A percentile compares a stretch with the other conserved stretches of the same genome.
Evolutionary conservation across 306 rosid genomes (phyloP).

Genomic region (Gillenia trifoliata): DNA sequence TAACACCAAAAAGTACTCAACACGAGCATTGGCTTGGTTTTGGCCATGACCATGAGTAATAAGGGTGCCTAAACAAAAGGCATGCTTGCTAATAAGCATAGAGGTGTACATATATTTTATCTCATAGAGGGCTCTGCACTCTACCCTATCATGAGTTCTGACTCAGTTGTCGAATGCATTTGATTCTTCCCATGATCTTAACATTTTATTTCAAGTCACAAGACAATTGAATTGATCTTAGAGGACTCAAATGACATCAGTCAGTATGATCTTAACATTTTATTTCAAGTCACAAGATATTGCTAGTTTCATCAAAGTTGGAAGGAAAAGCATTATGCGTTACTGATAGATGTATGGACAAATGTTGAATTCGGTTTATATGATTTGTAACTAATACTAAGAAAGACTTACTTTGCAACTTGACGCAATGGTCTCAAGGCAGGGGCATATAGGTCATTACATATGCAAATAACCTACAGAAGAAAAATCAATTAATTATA

Average conservation of each 20-base stretch:
- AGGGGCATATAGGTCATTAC: constrained; percentile 93
- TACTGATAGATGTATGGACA: neutral
- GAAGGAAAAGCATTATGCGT: neutral
- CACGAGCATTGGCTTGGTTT: too few species aligned
- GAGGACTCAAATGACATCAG: neutral
- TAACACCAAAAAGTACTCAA: too few species aligned
- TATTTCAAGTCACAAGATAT: too few species aligned
- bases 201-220: neutral
- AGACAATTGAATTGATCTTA: neutral
- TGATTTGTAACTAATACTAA: constrained; percentile 15
- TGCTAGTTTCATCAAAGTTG: neutral
- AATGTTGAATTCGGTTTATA: neutral
- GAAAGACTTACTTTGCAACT: constrained; percentile 76
- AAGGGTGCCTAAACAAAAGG: too few species aligned
- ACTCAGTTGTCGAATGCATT: neutral
- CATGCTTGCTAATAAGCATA: too few species aligned
- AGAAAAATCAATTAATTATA: constrained; percentile 19
- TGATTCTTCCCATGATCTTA: neutral
- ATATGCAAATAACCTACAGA: constrained; percentile 88
- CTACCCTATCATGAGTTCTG: neutral
- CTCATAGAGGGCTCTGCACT: neutral
- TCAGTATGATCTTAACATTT: neutral
- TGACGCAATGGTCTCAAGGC: constrained; percentile 88
- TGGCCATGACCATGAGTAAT: too few species aligned
- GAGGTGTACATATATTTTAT: too few species aligned